A percentile compares a stretch with the other conserved stretches of the same genome.
phyloP scores from a whole-genome alignment of 1,284 basidiomycete genomes.

The Ustilago xerochloae region DNA sequence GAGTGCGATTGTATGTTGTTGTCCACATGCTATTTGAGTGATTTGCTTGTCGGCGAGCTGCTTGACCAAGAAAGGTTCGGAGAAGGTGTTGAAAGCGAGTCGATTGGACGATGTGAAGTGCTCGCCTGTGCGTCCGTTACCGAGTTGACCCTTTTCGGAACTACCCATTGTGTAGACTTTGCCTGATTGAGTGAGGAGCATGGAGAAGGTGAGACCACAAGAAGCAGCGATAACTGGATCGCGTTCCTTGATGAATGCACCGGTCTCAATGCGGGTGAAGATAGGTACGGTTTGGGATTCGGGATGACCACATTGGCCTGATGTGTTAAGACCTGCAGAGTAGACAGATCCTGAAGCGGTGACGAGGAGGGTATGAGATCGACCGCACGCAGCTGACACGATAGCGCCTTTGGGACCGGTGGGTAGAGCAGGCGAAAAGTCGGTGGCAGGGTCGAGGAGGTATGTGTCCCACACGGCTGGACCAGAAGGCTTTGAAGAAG shows the following conservation, averaged over 20 bases:
- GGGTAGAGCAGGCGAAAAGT: conserved; percentile 70
- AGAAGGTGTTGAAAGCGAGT: conserved; percentile 81
- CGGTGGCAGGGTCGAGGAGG: conserved; percentile 65
- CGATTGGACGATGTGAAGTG: conserved; percentile 85
- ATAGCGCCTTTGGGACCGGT: conserved; percentile 76
- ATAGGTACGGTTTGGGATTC: conserved; percentile 75
- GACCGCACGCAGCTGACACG: conserved; percentile 82
- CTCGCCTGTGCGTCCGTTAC: conserved; percentile 89
- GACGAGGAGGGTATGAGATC: conserved; percentile 83
- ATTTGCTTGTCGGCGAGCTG: conserved; percentile 79
- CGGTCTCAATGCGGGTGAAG: conserved; percentile 76
- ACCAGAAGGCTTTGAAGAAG: conserved; percentile 69
- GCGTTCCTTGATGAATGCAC: conserved; percentile 70
- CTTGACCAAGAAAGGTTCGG: conserved; percentile 74
- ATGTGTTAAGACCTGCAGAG: conserved; percentile 82
- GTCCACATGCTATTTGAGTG: conserved; percentile 82
- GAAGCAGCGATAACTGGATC: conserved; percentile 79
- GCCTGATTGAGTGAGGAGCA: conserved; percentile 82
- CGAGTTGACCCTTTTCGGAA: conserved; percentile 91
- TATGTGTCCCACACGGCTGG: conserved; percentile 75
- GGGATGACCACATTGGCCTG: conserved; percentile 86
- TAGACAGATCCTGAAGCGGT: conserved; percentile 84
- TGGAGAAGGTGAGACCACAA: conserved; percentile 84
- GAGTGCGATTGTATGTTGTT: conserved; percentile 82
- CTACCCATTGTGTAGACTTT: conserved; percentile 88